These are phyloP conservation scores for Psilocybe subaeruginosa DNA, from an alignment of 768 basidiomycete genomes.

Conservation along the genomic window DNA sequence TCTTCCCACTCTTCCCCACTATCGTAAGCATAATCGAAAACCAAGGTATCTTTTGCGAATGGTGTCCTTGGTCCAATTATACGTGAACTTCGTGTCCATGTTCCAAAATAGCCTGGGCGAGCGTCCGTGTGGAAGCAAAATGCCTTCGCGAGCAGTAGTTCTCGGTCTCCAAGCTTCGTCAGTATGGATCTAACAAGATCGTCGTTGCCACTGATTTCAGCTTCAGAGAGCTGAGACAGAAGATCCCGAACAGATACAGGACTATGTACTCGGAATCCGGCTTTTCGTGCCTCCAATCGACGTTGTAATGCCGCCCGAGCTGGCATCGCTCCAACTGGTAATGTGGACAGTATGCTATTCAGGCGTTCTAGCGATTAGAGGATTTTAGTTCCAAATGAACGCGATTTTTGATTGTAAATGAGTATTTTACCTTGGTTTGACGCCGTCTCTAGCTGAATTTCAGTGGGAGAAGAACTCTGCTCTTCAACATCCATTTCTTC, in stretches of 20 bases:
- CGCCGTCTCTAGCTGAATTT: conserved; percentile 33
- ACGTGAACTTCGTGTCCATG: conserved; percentile 85
- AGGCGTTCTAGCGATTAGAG: conserved; percentile 38
- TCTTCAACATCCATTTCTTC: conserved; percentile 34
- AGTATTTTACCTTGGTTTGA: conserved; percentile 42
- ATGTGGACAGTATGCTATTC: conserved; percentile 33
- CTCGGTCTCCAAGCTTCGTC: conserved; percentile 61
- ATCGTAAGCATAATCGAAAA: conserved; percentile 90
- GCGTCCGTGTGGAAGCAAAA: conserved; percentile 84
- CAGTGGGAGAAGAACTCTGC: conserved; percentile 21
- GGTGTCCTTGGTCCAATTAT: conserved; percentile 84
- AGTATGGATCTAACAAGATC: conserved; percentile 68
- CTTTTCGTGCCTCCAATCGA: conserved; percentile 14
- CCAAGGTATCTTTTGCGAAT: conserved; percentile 74
- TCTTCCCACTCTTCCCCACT: conserved; percentile 97
- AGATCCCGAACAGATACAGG: conserved; percentile 46
- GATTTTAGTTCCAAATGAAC: neutral
- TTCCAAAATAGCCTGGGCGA: conserved; percentile 93
- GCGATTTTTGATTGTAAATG: neutral
- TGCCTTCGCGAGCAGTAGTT: conserved; percentile 72
- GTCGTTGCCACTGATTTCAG: conserved; percentile 76
- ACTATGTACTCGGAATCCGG: conserved; percentile 38
- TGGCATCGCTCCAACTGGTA: conserved; percentile 31
- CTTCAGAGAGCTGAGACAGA: conserved; percentile 70
- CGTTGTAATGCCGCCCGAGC: conserved; percentile 18